These are phyloP conservation scores for Quercus rubra DNA, from an alignment of 306 rosid species.

Conservation along the genomic window DNA sequence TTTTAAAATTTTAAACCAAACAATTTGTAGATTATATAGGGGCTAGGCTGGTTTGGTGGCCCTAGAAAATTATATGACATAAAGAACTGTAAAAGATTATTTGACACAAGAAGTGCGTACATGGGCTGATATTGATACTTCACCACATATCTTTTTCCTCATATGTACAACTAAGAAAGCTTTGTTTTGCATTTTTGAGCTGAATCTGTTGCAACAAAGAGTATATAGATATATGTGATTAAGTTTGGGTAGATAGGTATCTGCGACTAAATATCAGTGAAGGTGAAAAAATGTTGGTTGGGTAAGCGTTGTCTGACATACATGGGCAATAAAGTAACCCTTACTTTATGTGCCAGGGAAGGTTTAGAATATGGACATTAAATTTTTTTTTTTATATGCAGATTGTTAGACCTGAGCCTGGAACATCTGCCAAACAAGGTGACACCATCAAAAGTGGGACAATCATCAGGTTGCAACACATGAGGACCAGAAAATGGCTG, in stretches of 20 bases:
- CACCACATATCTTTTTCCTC: background rate
- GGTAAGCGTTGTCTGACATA: background rate
- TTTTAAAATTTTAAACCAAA: background rate
- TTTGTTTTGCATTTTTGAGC: background rate
- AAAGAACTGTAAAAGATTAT: background rate
- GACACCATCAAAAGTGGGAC: constrained; percentile 76
- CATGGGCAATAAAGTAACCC: background rate
- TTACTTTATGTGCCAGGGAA: background rate
- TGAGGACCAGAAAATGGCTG: constrained; percentile 96
- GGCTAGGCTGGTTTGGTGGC: background rate
- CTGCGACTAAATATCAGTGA: background rate
- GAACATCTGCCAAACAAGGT: constrained; percentile 83
- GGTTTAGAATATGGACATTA: background rate
- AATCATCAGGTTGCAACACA: constrained; percentile 85
- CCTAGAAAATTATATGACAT: background rate
- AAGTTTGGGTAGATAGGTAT: background rate
- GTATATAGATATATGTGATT: background rate
- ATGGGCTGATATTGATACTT: background rate
- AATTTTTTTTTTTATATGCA: constrained; percentile 27
- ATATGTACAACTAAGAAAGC: background rate
- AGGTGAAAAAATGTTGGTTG: background rate
- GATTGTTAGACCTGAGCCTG: constrained; percentile 75
- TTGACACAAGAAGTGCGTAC: background rate
- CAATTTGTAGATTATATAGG: background rate
- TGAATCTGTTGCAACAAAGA: background rate